Conservation (phyloP, 352 stramenopile genomes). For the Bremia lactucae region DNA sequence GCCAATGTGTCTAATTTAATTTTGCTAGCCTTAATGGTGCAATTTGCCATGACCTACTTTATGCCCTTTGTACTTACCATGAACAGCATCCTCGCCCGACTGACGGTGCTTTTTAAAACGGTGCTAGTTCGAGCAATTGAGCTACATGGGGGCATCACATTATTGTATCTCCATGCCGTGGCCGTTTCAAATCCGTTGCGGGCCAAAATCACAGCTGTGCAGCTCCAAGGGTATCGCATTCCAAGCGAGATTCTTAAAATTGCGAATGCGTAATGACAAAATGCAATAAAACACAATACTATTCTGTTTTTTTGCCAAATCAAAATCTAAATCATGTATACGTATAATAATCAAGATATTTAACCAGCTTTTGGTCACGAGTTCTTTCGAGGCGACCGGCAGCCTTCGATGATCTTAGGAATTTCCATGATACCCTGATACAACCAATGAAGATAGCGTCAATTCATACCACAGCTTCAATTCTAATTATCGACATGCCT, state of each 20-base stretch:
- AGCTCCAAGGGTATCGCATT: conserved; percentile 60
- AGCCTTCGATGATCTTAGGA: conserved; percentile 43
- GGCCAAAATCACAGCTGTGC: conserved; percentile 52
- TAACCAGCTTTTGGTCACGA: no score
- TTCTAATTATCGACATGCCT: conserved; percentile 22
- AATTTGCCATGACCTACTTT: conserved; percentile 83
- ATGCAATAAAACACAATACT: conserved; percentile 2
- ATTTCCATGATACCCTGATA: conserved; percentile 63
- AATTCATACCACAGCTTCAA: conserved; percentile 1
- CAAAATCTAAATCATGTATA: not conserved
- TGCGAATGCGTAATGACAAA: conserved; percentile 35
- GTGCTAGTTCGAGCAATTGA: conserved; percentile 54
- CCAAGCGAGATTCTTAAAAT: conserved; percentile 32
- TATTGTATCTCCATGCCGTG: conserved; percentile 73
- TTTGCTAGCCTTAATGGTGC: conserved; percentile 43
- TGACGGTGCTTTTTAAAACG: conserved; percentile 49
- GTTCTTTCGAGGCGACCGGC: conserved; percentile 28
- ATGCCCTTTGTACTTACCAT: conserved; percentile 76
- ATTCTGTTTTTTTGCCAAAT: not conserved
- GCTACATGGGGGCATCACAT: conserved; percentile 46
- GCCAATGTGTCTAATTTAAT: conserved; percentile 5
- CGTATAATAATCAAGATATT: no score
- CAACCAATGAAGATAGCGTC: conserved; percentile 2
- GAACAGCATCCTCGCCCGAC: conserved; percentile 62
- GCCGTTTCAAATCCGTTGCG: conserved; percentile 74